Evolutionary conservation across 75 land plant genomes (phyloP).

Genomic region (Cunninghamia lanceolata): DNA sequence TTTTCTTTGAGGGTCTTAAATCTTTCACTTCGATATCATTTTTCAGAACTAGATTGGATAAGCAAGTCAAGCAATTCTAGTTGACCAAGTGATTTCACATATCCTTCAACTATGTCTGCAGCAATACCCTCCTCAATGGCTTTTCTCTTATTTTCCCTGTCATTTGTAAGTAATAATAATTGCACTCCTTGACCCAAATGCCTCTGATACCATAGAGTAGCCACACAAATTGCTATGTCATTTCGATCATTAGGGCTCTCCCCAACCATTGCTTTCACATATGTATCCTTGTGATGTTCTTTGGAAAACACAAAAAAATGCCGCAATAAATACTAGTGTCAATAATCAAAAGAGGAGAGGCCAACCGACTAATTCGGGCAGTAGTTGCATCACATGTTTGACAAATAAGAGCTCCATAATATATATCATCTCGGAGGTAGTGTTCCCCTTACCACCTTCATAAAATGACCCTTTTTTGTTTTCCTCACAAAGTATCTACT

Average conservation of each 20-base stretch:
- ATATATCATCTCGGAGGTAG: constrained; percentile 87
- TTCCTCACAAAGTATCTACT: too few relatives aligned
- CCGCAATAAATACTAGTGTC: constrained; percentile 39
- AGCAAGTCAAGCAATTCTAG: too few relatives aligned
- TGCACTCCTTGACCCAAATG: constrained; percentile 62
- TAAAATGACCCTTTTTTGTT: too few relatives aligned
- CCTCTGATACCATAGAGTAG: too few relatives aligned
- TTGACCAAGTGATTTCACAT: constrained; percentile 80
- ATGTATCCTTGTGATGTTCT: constrained; percentile 93
- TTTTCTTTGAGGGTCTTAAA: too few relatives aligned
- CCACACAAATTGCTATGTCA: constrained; percentile 95
- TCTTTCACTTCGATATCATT: constrained; percentile 68
- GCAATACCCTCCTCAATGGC: too few relatives aligned
- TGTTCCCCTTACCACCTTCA: constrained; percentile 89
- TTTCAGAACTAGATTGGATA: constrained; percentile 41
- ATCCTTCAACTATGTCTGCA: constrained; percentile 90
- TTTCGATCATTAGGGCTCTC: constrained; percentile 95
- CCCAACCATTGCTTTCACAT: constrained; percentile 63
- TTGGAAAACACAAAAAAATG: constrained; percentile 87
- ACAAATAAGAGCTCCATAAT: constrained; percentile 71
- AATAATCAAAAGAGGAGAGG: too few relatives aligned
- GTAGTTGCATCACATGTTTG: constrained; percentile 46
- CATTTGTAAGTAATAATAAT: constrained; percentile 85
- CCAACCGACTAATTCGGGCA: constrained; percentile 55
- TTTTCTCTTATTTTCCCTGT: constrained; percentile 85